Evolutionary conservation across 441 rosid genomes (phyloP).

Genomic region (Euphorbia celastroides): DNA sequence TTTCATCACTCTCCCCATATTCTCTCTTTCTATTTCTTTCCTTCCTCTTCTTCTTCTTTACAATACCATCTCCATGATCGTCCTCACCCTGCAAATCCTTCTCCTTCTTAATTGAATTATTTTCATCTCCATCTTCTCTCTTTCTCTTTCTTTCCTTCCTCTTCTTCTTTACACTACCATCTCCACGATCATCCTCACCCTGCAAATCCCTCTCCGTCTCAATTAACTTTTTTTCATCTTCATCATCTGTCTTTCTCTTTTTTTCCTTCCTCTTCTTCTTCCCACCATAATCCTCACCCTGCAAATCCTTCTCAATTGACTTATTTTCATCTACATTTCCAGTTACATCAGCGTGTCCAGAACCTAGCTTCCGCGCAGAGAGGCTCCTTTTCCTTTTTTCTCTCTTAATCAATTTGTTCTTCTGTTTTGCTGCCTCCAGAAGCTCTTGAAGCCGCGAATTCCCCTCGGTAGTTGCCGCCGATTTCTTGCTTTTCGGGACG

Average conservation of each 20-base stretch:
- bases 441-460: slow-evolving; percentile 39
- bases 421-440: slow-evolving; percentile 49
- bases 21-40: no score
- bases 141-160: slow-evolving; percentile 43
- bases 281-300: slow-evolving; percentile 11
- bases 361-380: slow-evolving; percentile 23
- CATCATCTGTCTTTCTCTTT: slow-evolving; percentile 32
- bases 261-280: slow-evolving; percentile 33
- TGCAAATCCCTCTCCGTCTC: no score
- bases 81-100: no score
- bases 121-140: slow-evolving; percentile 16
- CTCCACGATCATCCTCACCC: slow-evolving; percentile 15
- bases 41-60: no score
- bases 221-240: no score
- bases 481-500: slow-evolving; percentile 1
- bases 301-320: slow-evolving; percentile 12
- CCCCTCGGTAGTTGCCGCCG: slow-evolving; percentile 13
- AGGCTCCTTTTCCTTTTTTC: slow-evolving; percentile 50
- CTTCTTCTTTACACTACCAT: slow-evolving; percentile 25
- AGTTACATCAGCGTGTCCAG: slow-evolving; percentile 11
- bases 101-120: no score
- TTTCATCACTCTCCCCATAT: slow-evolving; percentile 17
- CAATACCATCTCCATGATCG: no score
- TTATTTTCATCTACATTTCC: slow-evolving; percentile 13
- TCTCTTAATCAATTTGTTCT: slow-evolving; percentile 66